phyloP scores from a whole-genome alignment of 805 yeast genomes.

The Suhomyces emberorum region DNA sequence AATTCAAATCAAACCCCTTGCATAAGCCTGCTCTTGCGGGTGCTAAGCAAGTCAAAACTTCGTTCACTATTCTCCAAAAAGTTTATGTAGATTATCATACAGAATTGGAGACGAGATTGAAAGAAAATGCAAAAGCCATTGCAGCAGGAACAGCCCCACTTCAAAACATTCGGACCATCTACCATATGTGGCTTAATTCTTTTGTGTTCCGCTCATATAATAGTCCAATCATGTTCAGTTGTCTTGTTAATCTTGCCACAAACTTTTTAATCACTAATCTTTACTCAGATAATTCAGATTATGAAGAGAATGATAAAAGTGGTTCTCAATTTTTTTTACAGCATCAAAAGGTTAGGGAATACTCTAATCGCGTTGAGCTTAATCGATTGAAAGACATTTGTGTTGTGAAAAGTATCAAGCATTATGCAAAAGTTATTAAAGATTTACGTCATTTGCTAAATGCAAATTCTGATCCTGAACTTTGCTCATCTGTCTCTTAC shows the following conservation, averaged over 20 bases:
- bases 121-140: background rate
- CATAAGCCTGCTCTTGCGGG: background rate
- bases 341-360: background rate
- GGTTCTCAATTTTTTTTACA: background rate
- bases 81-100: background rate
- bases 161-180: constrained; percentile 26
- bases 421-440: constrained; percentile 35
- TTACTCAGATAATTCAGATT: constrained; percentile 14
- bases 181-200: constrained; percentile 31
- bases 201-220: constrained; percentile 24
- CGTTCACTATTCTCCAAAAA: background rate
- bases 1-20: too few relatives aligned
- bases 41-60: background rate
- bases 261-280: constrained; percentile 34
- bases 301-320: background rate
- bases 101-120: background rate
- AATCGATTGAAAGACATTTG: constrained; percentile 23
- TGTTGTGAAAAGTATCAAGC: constrained; percentile 30
- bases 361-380: constrained; percentile 5
- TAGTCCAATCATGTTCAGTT: constrained; percentile 31
- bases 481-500: constrained; percentile 34
- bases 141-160: constrained; percentile 26
- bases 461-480: constrained; percentile 25
- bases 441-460: constrained; percentile 29
- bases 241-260: constrained; percentile 37